These are phyloP conservation scores for Vanilla planifolia DNA, from an alignment of 106 monocot species.

Conservation along the genomic window DNA sequence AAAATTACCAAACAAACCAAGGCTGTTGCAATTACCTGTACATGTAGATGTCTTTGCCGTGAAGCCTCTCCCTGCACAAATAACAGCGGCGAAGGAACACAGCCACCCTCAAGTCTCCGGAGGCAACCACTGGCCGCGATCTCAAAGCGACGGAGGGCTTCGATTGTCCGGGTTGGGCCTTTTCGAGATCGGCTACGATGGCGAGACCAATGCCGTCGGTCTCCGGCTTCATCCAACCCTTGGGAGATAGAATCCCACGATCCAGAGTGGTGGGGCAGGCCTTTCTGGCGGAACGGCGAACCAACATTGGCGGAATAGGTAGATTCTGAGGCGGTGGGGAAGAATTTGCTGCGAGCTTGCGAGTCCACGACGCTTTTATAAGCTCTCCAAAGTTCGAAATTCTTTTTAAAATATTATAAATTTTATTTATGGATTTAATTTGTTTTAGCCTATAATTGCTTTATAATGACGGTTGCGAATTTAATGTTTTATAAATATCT, in stretches of 20 bases:
- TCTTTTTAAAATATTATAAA: no score
- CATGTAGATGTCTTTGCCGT: slow-evolving; percentile 73
- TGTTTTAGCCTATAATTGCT: no score
- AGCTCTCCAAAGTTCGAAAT: no score
- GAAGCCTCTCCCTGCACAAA: slow-evolving; percentile 45
- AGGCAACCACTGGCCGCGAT: slow-evolving; percentile 3
- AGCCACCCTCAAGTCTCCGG: slow-evolving; percentile 10
- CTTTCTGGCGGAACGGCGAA: background rate
- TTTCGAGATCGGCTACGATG: slow-evolving; percentile 57
- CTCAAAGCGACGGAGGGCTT: background rate
- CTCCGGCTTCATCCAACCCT: slow-evolving; percentile 66
- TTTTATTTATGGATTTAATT: no score
- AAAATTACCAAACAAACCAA: no score
- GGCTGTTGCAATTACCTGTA: slow-evolving; percentile 49
- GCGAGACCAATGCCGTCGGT: slow-evolving; percentile 69
- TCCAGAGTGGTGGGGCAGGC: slow-evolving; percentile 47
- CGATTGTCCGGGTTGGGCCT: background rate
- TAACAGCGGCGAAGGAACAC: slow-evolving; percentile 50
- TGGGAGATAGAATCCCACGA: slow-evolving; percentile 39
- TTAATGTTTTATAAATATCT: no score
- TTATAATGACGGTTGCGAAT: no score
- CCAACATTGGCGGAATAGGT: slow-evolving; percentile 4
- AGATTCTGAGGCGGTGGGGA: background rate
- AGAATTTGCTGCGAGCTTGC: background rate
- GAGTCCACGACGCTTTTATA: no score